Conservation (phyloP, 2,329 filamentous ascomycete species). For the Cordyceps pruinosa region DNA sequence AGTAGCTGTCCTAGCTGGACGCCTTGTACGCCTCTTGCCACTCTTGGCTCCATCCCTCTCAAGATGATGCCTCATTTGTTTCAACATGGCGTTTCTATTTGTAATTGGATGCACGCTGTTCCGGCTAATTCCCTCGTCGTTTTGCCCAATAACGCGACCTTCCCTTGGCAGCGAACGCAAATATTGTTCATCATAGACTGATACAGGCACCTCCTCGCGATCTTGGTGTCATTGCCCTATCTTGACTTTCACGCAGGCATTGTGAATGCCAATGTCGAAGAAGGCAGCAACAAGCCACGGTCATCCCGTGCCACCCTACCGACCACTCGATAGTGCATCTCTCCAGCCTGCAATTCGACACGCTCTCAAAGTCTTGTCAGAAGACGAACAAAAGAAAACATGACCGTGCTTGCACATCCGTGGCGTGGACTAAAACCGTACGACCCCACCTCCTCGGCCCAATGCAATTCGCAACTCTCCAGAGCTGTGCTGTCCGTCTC, state of each 20-base stretch:
- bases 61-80: not conserved
- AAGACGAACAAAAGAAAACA: conserved; percentile 7
- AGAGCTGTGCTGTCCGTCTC: too few relatives aligned
- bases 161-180: too few relatives aligned
- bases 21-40: not conserved
- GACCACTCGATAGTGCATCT: not conserved
- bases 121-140: too few relatives aligned
- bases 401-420: not conserved
- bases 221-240: not conserved
- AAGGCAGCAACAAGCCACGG: not conserved
- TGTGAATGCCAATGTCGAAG: too few relatives aligned
- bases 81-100: not conserved
- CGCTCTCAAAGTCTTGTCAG: not conserved
- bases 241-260: too few relatives aligned
- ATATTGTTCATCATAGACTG: too few relatives aligned
- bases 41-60: not conserved
- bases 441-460: not conserved
- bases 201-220: too few relatives aligned
- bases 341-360: not conserved
- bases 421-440: not conserved
- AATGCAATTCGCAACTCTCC: not conserved
- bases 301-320: not conserved
- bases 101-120: not conserved
- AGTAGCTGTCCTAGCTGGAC: not conserved
- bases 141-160: too few relatives aligned